A percentile compares a stretch with the other conserved stretches of the same genome.
phyloP scores from a whole-genome alignment of 2,329 filamentous ascomycete genomes.

The Fusarium tricinctum region DNA sequence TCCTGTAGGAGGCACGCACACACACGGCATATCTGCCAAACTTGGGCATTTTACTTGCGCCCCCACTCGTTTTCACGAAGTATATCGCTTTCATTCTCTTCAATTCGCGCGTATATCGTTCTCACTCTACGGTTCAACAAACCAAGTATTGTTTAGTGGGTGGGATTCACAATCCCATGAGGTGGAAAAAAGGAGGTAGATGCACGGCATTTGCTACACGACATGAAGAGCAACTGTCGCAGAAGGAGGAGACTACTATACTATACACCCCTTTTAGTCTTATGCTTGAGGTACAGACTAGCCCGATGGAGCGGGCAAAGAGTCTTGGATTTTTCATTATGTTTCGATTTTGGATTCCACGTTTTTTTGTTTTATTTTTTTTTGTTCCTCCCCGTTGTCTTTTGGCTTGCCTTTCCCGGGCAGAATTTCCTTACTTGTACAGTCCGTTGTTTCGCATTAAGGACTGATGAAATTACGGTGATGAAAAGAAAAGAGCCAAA shows the following conservation, averaged over 20 bases:
- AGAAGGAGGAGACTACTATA: constrained; percentile 34
- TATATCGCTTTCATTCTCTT: constrained; percentile 40
- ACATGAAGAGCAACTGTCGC: constrained; percentile 48
- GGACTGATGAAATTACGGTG: constrained; percentile 51
- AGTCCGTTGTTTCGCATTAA: constrained; percentile 44
- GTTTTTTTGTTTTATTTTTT: constrained; percentile 8
- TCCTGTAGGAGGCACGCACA: constrained; percentile 10
- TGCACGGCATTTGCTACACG: constrained; percentile 48
- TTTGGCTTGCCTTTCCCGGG: constrained; percentile 28
- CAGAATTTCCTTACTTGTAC: constrained; percentile 41
- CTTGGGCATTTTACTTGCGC: constrained; percentile 41
- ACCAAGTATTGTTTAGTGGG: constrained; percentile 50
- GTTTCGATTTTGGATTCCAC: constrained; percentile 21
- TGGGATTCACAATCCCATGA: constrained; percentile 39
- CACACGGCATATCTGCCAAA: constrained; percentile 40
- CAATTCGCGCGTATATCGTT: constrained; percentile 33
- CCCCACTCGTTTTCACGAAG: constrained; percentile 39
- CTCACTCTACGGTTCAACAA: constrained; percentile 40
- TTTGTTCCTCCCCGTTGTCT: constrained; percentile 24
- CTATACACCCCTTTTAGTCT: constrained; percentile 30
- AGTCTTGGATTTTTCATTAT: constrained; percentile 32
- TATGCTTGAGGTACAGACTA: constrained; percentile 47
- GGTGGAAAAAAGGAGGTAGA: constrained; percentile 39
- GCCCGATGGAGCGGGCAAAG: constrained; percentile 21
- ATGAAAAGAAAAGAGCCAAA: constrained; percentile 44